Evolutionary conservation across 2,329 filamentous ascomycete genomes (phyloP).

Genomic region (Trichocomaceae sp.): DNA sequence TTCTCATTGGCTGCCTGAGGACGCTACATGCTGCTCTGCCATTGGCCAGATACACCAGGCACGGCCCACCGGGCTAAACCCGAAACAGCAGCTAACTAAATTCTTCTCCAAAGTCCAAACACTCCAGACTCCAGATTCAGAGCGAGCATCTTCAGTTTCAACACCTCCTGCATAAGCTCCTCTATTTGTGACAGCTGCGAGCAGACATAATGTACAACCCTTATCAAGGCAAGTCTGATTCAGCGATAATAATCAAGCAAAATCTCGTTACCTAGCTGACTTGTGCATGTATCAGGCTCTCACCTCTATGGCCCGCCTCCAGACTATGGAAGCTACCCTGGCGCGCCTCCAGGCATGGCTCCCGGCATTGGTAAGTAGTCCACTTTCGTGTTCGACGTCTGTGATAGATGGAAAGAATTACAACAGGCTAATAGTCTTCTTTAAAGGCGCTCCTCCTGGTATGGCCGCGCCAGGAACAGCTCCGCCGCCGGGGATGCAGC

Average conservation of each 20-base stretch:
- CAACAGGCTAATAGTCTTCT: constrained; percentile 12
- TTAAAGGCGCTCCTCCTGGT: constrained; percentile 63
- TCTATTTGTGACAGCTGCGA: neutral
- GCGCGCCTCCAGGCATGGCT: constrained; percentile 52
- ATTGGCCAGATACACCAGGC: neutral
- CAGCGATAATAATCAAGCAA: neutral
- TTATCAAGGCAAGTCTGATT: constrained; percentile 33
- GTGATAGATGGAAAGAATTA: neutral
- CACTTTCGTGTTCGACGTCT: neutral
- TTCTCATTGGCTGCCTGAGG: neutral
- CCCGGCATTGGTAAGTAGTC: constrained; percentile 68
- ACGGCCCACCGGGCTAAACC: neutral
- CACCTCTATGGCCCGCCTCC: constrained; percentile 67
- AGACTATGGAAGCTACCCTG: constrained; percentile 65
- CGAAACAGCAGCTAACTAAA: neutral
- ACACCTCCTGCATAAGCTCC: neutral
- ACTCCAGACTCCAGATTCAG: too few species aligned
- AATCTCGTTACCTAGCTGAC: neutral
- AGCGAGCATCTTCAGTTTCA: too few species aligned
- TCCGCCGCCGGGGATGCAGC: constrained; percentile 70
- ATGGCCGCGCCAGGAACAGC: constrained; percentile 73
- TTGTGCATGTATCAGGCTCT: constrained; percentile 23
- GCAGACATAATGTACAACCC: constrained; percentile 37
- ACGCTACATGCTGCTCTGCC: neutral
- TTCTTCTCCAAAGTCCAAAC: neutral